Conservation (phyloP, 192 early-diverging fungal genomes). For the Umbelopsis sp. region DNA sequence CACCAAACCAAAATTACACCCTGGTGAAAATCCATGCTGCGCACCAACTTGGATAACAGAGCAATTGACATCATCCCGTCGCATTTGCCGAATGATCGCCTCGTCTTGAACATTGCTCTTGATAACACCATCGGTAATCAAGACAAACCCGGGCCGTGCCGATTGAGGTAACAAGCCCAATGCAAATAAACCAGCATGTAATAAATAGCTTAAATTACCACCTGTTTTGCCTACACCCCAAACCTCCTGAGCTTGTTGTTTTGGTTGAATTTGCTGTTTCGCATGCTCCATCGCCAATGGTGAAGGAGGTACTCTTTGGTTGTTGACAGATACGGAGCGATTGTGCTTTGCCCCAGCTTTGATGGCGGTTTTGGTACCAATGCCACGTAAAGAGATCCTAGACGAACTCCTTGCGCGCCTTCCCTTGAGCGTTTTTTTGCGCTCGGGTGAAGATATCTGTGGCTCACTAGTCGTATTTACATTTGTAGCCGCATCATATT, state of each 20-base stretch:
- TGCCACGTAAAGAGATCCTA: background rate
- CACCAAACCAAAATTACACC: constrained; percentile 74
- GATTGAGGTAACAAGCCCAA: constrained; percentile 45
- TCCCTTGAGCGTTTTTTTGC: background rate
- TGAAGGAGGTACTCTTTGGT: background rate
- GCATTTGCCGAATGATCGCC: constrained; percentile 59
- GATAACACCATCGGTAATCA: constrained; percentile 76
- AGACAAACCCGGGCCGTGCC: constrained; percentile 55
- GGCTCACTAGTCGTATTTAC: constrained; percentile 13
- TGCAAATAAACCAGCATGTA: constrained; percentile 61
- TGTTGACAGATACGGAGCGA: constrained; percentile 1
- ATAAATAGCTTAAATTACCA: constrained; percentile 55
- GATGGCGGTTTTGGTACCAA: background rate
- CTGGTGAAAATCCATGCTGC: constrained; percentile 62
- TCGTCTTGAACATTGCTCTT: constrained; percentile 70
- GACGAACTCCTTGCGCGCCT: background rate
- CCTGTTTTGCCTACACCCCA: constrained; percentile 64
- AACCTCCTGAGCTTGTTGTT: constrained; percentile 39
- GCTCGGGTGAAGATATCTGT: background rate
- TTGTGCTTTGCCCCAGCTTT: background rate
- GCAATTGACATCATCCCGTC: constrained; percentile 65
- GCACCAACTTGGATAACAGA: constrained; percentile 76
- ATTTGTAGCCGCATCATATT: constrained; percentile 4
- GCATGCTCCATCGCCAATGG: background rate
- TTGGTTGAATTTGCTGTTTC: constrained; percentile 13